Evolutionary conservation across 331 rosid species (phyloP).

Genomic region (Arachis monticola): DNA sequence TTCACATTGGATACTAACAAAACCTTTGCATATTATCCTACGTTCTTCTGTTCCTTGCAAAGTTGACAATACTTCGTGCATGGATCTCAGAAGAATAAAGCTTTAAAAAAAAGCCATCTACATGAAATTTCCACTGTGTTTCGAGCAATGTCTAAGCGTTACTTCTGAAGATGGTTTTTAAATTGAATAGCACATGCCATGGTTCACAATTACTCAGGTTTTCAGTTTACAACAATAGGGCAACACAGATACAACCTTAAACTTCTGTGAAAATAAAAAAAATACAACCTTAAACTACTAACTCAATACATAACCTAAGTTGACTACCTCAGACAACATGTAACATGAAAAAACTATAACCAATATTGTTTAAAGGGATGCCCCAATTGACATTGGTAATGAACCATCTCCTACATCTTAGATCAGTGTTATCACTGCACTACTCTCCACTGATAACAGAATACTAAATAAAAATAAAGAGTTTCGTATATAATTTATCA

Average conservation of each 20-base stretch:
- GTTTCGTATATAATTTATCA: constrained; percentile 31
- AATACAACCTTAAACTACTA: not conserved
- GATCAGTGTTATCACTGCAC: too few relatives aligned
- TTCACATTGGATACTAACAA: too few relatives aligned
- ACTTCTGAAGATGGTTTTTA: not conserved
- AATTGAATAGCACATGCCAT: not conserved
- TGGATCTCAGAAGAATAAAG: not conserved
- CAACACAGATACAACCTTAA: not conserved
- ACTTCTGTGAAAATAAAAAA: too few relatives aligned
- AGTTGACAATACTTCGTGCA: not conserved
- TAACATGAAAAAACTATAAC: not conserved
- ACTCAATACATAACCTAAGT: constrained; percentile 13
- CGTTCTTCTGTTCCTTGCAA: too few relatives aligned
- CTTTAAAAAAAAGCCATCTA: not conserved
- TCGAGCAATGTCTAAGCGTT: not conserved
- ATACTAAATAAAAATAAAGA: constrained; percentile 23
- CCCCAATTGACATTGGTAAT: too few relatives aligned
- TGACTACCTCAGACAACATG: not conserved
- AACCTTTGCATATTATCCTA: too few relatives aligned
- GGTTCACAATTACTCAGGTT: not conserved
- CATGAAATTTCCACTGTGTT: not conserved
- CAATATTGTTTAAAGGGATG: not conserved
- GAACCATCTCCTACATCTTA: too few relatives aligned
- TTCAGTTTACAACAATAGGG: constrained; percentile 11
- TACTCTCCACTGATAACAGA: not conserved